Evolutionary conservation across 148 eudicot genomes (phyloP).

Genomic region (Rhododendron henanense): DNA sequence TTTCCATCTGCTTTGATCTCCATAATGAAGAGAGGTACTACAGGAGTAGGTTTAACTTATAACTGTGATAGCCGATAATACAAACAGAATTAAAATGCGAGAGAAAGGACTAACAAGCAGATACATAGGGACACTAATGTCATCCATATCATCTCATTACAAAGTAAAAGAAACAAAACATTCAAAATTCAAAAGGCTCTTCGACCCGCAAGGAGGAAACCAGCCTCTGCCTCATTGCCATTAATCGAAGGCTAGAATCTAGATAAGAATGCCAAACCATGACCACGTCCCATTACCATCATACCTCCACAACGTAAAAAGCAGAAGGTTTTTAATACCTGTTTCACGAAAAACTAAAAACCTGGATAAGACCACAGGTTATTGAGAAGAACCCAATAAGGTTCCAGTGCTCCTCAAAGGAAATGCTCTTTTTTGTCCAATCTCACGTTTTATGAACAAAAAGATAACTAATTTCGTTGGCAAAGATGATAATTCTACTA

Average conservation of each 20-base stretch:
- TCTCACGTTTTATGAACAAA: not conserved
- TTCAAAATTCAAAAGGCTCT: not conserved
- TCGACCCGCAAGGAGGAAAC: not conserved
- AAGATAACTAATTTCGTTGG: not conserved
- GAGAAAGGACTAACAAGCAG: not conserved
- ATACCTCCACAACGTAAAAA: not conserved
- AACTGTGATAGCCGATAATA: not conserved
- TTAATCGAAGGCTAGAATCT: not conserved
- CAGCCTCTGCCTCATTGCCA: not conserved
- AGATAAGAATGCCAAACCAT: not conserved
- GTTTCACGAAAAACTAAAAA: not conserved
- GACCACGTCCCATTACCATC: not conserved
- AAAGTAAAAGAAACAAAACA: not conserved
- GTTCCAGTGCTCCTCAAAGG: not conserved
- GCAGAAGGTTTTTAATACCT: not conserved
- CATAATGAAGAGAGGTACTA: constrained; percentile 14
- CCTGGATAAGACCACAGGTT: not conserved
- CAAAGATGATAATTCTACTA: not conserved
- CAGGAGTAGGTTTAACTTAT: not conserved
- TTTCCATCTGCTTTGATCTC: constrained; percentile 23
- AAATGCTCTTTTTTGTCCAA: not conserved
- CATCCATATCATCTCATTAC: not conserved
- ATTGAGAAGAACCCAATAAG: not conserved
- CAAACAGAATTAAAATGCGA: not conserved
- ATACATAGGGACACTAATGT: not conserved